Evolutionary conservation across 176 grass and related monocot genomes (phyloP).

Genomic region (Guadua angustifolia): DNA sequence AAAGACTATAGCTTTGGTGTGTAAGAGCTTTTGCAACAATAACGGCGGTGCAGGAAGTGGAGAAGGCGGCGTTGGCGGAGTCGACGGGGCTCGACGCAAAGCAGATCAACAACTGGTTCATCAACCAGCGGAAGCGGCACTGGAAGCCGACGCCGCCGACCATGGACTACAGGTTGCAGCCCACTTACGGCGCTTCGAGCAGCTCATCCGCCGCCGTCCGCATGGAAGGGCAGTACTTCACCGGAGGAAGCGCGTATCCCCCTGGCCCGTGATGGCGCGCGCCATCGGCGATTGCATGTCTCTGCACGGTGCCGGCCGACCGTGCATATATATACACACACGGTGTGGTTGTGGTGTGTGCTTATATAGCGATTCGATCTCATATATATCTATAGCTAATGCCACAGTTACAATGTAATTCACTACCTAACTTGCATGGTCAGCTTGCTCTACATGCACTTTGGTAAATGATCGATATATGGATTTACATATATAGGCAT

Average conservation of each 20-base stretch:
- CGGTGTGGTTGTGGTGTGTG: slow-evolving; percentile 29
- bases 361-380: slow-evolving; percentile 7
- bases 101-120: slow-evolving; percentile 97
- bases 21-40: background rate
- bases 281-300: background rate
- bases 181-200: slow-evolving; percentile 27
- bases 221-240: slow-evolving; percentile 63
- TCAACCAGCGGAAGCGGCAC: slow-evolving; percentile 91
- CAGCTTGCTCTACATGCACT: background rate
- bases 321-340: background rate
- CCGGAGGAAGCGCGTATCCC: slow-evolving; percentile 50
- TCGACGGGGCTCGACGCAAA: slow-evolving; percentile 83
- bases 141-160: slow-evolving; percentile 72
- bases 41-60: slow-evolving; percentile 55
- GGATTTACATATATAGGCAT: background rate
- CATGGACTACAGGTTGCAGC: slow-evolving; percentile 36
- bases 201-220: slow-evolving; percentile 33
- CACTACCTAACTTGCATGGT: background rate
- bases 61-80: slow-evolving; percentile 67
- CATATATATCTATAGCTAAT: background rate
- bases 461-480: background rate
- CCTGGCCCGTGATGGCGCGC: slow-evolving; percentile 30
- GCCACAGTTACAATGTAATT: slow-evolving; percentile 28
- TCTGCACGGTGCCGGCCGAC: background rate
- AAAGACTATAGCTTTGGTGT: background rate